Conservation (phyloP, 306 rosid species). For the Hylodesmum podocarpum region DNA sequence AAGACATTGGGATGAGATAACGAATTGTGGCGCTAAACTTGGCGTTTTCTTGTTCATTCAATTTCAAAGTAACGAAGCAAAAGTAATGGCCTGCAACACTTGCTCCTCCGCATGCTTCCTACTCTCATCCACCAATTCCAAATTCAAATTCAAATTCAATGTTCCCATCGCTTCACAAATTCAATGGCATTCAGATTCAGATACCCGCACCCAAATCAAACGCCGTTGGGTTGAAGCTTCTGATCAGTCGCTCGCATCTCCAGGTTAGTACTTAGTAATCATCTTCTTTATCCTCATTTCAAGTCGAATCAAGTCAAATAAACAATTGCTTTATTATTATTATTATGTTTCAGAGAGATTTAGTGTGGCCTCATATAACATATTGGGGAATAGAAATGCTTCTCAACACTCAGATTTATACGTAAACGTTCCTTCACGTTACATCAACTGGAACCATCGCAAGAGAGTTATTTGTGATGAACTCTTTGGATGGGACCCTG, state of each 20-base stretch:
- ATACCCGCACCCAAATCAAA: slow-evolving; percentile 32
- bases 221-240: slow-evolving; percentile 69
- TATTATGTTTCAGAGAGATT: slow-evolving; percentile 55
- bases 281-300: neutral
- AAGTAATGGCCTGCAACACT: slow-evolving; percentile 40
- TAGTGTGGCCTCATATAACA: slow-evolving; percentile 76
- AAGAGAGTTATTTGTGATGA: slow-evolving; percentile 63
- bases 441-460: slow-evolving; percentile 65
- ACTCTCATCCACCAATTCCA: neutral
- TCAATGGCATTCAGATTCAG: neutral
- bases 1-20: slow-evolving; percentile 24
- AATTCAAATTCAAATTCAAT: slow-evolving; percentile 30
- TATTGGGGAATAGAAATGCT: slow-evolving; percentile 70
- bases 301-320: neutral
- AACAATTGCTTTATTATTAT: neutral
- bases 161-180: neutral
- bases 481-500: slow-evolving; percentile 61
- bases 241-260: slow-evolving; percentile 50
- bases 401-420: slow-evolving; percentile 64
- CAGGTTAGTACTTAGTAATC: slow-evolving; percentile 37
- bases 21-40: slow-evolving; percentile 31
- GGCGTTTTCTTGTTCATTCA: neutral
- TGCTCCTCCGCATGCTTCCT: slow-evolving; percentile 31
- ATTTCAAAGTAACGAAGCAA: neutral
- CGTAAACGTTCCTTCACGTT: slow-evolving; percentile 59